These are phyloP conservation scores for Friedmanniomyces simplex DNA, from an alignment of 495 filamentous ascomycete species.

Conservation along the genomic window DNA sequence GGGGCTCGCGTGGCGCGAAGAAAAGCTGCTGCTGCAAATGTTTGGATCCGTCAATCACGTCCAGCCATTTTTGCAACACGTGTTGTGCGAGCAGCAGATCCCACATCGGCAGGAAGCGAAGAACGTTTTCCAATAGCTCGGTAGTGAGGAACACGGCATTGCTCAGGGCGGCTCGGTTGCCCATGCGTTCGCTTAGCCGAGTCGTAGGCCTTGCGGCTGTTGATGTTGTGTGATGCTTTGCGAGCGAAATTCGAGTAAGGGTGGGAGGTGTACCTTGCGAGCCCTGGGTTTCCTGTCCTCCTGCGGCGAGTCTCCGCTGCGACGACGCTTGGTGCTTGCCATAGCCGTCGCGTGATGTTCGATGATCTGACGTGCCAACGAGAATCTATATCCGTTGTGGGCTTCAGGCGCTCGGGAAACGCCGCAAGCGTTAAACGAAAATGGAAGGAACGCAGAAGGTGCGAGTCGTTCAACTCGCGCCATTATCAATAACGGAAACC, in stretches of 20 bases:
- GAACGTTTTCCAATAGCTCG: conserved; percentile 9
- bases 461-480: too few species aligned
- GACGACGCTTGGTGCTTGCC: neutral
- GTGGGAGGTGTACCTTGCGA: neutral
- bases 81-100: conserved; percentile 8
- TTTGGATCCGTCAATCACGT: neutral
- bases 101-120: neutral
- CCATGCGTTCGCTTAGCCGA: neutral
- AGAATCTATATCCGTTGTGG: too few species aligned
- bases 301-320: too few species aligned
- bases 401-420: too few species aligned
- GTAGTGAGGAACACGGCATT: neutral
- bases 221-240: neutral
- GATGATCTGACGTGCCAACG: too few species aligned
- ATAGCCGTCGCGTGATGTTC: neutral
- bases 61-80: neutral
- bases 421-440: too few species aligned
- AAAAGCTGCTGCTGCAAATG: conserved; percentile 2
- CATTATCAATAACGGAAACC: too few species aligned
- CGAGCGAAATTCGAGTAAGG: neutral
- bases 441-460: too few species aligned
- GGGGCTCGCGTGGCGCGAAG: neutral
- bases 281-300: too few species aligned
- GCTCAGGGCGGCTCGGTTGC: neutral
- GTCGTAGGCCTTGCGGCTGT: neutral